Evolutionary conservation across 2,329 filamentous ascomycete genomes (phyloP).

Genomic region (Nothophoma quercina): DNA sequence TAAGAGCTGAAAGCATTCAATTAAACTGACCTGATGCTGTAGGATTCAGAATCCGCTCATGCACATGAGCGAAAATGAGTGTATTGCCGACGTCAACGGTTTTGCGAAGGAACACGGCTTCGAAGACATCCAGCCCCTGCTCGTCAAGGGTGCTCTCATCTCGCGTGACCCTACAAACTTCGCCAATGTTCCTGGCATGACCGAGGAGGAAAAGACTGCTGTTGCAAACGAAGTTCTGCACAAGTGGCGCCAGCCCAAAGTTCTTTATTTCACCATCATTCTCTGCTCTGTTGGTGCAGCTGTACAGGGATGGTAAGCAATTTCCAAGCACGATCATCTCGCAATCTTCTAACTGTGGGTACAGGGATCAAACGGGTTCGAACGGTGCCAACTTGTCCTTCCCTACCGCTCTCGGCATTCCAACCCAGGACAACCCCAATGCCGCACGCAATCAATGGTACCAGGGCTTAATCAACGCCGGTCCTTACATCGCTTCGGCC

Average conservation of each 20-base stretch:
- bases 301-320: slow-evolving; percentile 66
- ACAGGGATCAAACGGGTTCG: slow-evolving; percentile 58
- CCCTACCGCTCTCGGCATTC: slow-evolving; percentile 62
- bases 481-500: slow-evolving; percentile 25
- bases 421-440: slow-evolving; percentile 22
- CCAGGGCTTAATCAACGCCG: slow-evolving; percentile 31
- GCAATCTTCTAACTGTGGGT: not conserved
- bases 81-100: slow-evolving; percentile 60
- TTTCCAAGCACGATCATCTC: not conserved
- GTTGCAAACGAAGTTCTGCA: slow-evolving; percentile 51
- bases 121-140: slow-evolving; percentile 54
- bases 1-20: too few relatives aligned
- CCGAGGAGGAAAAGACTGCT: slow-evolving; percentile 25
- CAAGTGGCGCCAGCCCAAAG: slow-evolving; percentile 65
- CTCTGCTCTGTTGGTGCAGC: slow-evolving; percentile 72
- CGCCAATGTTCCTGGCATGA: slow-evolving; percentile 22
- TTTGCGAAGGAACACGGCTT: slow-evolving; percentile 59
- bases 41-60: slow-evolving; percentile 33
- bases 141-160: slow-evolving; percentile 59
- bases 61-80: slow-evolving; percentile 37
- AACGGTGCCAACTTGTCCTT: slow-evolving; percentile 65
- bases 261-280: slow-evolving; percentile 70
- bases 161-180: slow-evolving; percentile 48
- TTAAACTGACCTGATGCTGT: not conserved
- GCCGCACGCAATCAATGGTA: slow-evolving; percentile 32